Conservation (phyloP, 2,329 filamentous ascomycete genomes). For the Verruconis gallopava region DNA sequence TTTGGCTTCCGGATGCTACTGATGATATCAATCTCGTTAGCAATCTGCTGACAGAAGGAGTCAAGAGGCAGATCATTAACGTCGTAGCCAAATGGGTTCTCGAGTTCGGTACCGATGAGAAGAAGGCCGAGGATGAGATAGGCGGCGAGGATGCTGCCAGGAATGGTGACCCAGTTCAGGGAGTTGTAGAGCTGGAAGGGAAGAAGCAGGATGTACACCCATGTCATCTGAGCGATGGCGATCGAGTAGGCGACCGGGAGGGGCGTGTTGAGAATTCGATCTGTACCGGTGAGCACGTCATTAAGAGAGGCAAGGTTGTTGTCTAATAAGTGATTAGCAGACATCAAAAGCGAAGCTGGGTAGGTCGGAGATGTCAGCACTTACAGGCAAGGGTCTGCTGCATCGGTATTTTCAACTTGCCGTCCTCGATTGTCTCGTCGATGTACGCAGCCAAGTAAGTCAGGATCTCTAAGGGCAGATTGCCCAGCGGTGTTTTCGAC, state of each 20-base stretch:
- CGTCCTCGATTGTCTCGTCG: conserved; percentile 45
- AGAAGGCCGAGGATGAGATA: conserved; percentile 75
- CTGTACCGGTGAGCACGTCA: conserved; percentile 58
- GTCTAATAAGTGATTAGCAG: conserved; percentile 2
- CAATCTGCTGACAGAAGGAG: conserved; percentile 63
- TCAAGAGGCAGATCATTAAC: conserved; percentile 74
- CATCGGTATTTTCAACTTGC: conserved; percentile 43
- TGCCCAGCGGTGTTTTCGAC: conserved; percentile 59
- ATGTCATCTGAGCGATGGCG: conserved; percentile 74
- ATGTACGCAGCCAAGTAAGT: conserved; percentile 57
- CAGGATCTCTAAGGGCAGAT: conserved; percentile 72
- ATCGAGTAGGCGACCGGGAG: conserved; percentile 75
- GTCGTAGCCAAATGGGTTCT: conserved; percentile 74
- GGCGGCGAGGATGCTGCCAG: conserved; percentile 49
- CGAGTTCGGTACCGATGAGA: conserved; percentile 67
- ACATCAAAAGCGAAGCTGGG: not conserved
- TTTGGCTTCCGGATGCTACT: conserved; percentile 42
- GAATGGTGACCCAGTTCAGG: conserved; percentile 64
- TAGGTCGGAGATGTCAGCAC: conserved; percentile 7
- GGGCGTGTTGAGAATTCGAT: conserved; percentile 71
- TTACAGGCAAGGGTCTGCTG: conserved; percentile 44
- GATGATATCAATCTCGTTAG: conserved; percentile 62
- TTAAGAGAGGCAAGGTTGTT: conserved; percentile 48
- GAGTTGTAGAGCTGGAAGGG: conserved; percentile 62
- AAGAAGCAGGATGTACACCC: conserved; percentile 67